Evolutionary conservation across 1,284 basidiomycete genomes (phyloP).

Genomic region (Sphagnurus paluster): DNA sequence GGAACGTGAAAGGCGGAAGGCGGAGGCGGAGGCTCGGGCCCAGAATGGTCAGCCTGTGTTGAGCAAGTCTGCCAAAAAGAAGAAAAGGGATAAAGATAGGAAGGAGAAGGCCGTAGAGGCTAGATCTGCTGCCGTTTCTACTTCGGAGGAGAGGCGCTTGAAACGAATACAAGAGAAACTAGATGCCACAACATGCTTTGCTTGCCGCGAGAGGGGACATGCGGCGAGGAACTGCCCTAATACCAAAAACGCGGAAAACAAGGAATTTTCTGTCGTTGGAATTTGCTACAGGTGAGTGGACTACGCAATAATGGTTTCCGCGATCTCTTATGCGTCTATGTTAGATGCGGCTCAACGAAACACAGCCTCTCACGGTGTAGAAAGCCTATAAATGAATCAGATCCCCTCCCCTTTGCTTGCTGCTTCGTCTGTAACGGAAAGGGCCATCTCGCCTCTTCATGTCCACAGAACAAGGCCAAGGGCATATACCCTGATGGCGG

Average conservation of each 20-base stretch:
- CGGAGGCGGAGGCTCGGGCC: slow-evolving; percentile 23
- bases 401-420: slow-evolving; percentile 85
- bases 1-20: slow-evolving; percentile 13
- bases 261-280: slow-evolving; percentile 47
- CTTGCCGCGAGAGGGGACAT: slow-evolving; percentile 85
- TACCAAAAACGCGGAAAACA: slow-evolving; percentile 30
- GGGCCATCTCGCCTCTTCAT: slow-evolving; percentile 82
- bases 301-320: not conserved
- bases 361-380: slow-evolving; percentile 82
- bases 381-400: slow-evolving; percentile 58
- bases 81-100: slow-evolving; percentile 26
- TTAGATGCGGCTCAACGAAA: slow-evolving; percentile 79
- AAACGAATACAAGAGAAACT: slow-evolving; percentile 66
- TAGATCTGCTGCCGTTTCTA: slow-evolving; percentile 26
- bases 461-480: slow-evolving; percentile 77
- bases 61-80: slow-evolving; percentile 25
- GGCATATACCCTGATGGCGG: slow-evolving; percentile 94
- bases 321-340: not conserved
- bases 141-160: slow-evolving; percentile 64
- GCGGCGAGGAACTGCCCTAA: slow-evolving; percentile 82
- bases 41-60: slow-evolving; percentile 12
- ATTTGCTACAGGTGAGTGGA: slow-evolving; percentile 79
- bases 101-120: slow-evolving; percentile 27
- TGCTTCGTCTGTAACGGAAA: slow-evolving; percentile 87
- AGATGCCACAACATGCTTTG: slow-evolving; percentile 76